A percentile compares a stretch with the other conserved stretches of the same genome.
These are phyloP conservation scores for Nannochloropsis oceanica DNA, from an alignment of 108 stramenopile genomes.

Conservation along the genomic window DNA sequence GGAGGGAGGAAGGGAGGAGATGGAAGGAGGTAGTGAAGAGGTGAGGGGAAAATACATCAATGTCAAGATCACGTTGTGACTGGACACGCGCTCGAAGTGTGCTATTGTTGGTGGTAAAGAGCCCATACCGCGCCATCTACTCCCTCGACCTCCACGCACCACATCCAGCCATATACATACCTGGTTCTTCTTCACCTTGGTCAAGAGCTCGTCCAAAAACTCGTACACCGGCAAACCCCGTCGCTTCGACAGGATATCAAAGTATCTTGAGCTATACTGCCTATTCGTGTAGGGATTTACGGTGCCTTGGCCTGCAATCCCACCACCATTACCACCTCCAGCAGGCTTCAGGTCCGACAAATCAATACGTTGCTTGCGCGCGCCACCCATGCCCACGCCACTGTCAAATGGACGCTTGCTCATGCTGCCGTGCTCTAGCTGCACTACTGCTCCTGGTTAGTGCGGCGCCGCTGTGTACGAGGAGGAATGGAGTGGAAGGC, in stretches of 20 bases:
- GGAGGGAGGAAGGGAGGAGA: too few relatives aligned
- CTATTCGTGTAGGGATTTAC: conserved; percentile 67
- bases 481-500: too few relatives aligned
- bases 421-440: neutral
- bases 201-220: conserved; percentile 71
- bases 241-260: conserved; percentile 55
- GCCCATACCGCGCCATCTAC: neutral
- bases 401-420: neutral
- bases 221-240: conserved; percentile 81
- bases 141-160: too few relatives aligned
- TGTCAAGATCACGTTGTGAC: neutral
- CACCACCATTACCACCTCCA: neutral
- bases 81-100: neutral
- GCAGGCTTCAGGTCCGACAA: neutral
- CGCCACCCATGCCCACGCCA: neutral
- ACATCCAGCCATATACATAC: neutral
- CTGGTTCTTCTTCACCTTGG: conserved; percentile 72
- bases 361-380: neutral
- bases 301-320: neutral
- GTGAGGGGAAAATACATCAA: neutral
- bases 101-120: neutral
- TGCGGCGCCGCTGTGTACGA: too few relatives aligned
- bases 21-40: too few relatives aligned
- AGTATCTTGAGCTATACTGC: conserved; percentile 52
- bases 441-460: too few relatives aligned